Conservation (phyloP, 1,139 yeast species). For the Protomyces gravidus region DNA sequence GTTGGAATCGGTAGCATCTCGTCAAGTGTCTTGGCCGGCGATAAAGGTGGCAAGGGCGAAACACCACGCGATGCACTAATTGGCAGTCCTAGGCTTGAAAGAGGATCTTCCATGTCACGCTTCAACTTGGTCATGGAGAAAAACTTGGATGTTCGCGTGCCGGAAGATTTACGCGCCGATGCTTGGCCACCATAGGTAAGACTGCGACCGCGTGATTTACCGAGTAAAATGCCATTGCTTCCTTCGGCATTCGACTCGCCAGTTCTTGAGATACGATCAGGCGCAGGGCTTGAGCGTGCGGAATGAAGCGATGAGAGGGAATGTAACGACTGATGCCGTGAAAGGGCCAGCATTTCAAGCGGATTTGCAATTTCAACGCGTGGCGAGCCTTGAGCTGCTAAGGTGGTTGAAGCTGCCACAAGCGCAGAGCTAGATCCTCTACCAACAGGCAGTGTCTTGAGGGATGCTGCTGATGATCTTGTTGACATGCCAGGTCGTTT, state of each 20-base stretch:
- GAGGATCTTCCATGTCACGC: slow-evolving; percentile 10
- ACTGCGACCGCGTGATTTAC: slow-evolving; percentile 12
- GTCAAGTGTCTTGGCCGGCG: background rate
- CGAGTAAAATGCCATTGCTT: background rate
- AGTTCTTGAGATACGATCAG: background rate
- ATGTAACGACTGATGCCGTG: slow-evolving; percentile 2
- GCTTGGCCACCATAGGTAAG: slow-evolving; percentile 18
- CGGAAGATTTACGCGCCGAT: slow-evolving; percentile 1
- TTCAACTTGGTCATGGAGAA: slow-evolving; percentile 14
- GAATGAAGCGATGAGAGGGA: slow-evolving; percentile 8
- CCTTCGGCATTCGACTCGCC: background rate
- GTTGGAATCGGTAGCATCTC: background rate
- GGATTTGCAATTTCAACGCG: slow-evolving; percentile 8
- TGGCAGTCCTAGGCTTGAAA: background rate
- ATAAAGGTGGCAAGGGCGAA: slow-evolving; percentile 5
- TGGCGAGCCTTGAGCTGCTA: slow-evolving; percentile 25
- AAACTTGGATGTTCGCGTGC: slow-evolving; percentile 7
- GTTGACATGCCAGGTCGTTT: slow-evolving; percentile 12
- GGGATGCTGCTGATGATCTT: slow-evolving; percentile 3
- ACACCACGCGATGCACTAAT: slow-evolving; percentile 7
- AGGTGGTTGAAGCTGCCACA: slow-evolving; percentile 12
- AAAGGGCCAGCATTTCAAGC: background rate
- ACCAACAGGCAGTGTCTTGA: background rate
- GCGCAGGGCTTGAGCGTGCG: slow-evolving; percentile 16
- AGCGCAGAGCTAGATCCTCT: slow-evolving; percentile 5